Conservation (phyloP, 179 eudicot genomes). For the Vitellaria paradoxa region DNA sequence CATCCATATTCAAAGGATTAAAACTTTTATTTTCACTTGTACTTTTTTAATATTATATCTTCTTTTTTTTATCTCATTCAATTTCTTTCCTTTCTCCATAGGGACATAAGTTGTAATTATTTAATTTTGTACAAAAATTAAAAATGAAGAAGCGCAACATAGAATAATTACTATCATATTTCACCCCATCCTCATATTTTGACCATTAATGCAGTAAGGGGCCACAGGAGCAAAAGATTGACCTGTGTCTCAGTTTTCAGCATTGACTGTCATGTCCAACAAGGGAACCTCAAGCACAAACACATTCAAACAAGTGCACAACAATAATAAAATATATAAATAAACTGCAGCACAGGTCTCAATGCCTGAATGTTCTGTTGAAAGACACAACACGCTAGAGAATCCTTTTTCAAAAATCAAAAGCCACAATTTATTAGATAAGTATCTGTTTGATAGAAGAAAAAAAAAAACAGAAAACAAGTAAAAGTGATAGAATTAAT, state of each 20-base stretch:
- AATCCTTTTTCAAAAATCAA: constrained; percentile 1
- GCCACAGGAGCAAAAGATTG: too few relatives aligned
- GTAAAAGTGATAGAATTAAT: not conserved
- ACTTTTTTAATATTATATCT: too few relatives aligned
- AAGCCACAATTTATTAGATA: not conserved
- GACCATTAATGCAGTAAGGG: not conserved
- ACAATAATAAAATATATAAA: not conserved
- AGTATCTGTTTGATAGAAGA: not conserved
- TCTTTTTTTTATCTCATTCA: not conserved
- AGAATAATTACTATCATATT: not conserved
- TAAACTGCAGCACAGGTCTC: not conserved
- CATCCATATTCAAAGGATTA: not conserved
- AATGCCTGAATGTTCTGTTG: not conserved
- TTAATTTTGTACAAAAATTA: not conserved
- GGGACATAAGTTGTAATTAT: not conserved
- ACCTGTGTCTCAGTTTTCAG: not conserved
- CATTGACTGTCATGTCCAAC: not conserved
- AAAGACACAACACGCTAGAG: not conserved
- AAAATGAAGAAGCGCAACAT: not conserved
- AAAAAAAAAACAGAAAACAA: not conserved
- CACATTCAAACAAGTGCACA: too few relatives aligned
- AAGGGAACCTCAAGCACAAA: not conserved
- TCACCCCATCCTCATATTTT: constrained; percentile 1
- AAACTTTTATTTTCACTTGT: not conserved
- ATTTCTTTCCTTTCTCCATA: not conserved